Base-by-base conservation (phyloP, 1,284 basidiomycete species). In the Naganishia sp. region DNA sequence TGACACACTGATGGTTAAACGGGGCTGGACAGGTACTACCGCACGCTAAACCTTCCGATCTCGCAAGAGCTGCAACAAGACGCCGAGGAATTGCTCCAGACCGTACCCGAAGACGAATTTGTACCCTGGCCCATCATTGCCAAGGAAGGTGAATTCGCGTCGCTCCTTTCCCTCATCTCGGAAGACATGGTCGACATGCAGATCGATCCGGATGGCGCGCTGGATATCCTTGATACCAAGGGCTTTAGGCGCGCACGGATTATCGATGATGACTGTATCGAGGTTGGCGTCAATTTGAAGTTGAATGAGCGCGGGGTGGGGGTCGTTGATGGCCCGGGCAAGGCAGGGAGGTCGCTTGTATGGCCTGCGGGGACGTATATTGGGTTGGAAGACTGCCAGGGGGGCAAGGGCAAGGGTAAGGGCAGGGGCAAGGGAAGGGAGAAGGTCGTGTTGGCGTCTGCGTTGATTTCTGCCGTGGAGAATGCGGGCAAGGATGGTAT, bases 101-200 rank as follows among this genome's bases (percentile, higher is more conserved):
- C 41, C 45, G 43, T 66, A 13, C 45, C 50, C 21, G 51, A 53
- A 21, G 51, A 50, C 15, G 65, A 66, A 11, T 47, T 53, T 43
- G 58, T 66, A 3, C 25, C 51, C 6, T 66, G 65, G 65, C 50
- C 58, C 13, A 18, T 54, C 15, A 49, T 62, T 5, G 58, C 57
- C 23, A 53, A 62, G 23, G 57, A 58, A 25, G 65, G 65, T 25
- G 65, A 66, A 53, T 50, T 66, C 9, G 65, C 65, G 5, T 39
- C 57, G 31, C 42, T 61, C 32, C 9, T 62, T 1, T 50, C 52
- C 11, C 39, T 66, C 10, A 28, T 66, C 2, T 66, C 65, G 2
- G 65, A 61, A 7, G 52, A 62, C 51, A 66, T 58, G 52, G 42
- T 65, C 45, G 53, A 54, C 47, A 45, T 62, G 41, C 57, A 58